Evolutionary conservation across 225 moss, liverwort and hornwort species (phyloP).

Genomic region (Pseudisothecium myosuroides): DNA sequence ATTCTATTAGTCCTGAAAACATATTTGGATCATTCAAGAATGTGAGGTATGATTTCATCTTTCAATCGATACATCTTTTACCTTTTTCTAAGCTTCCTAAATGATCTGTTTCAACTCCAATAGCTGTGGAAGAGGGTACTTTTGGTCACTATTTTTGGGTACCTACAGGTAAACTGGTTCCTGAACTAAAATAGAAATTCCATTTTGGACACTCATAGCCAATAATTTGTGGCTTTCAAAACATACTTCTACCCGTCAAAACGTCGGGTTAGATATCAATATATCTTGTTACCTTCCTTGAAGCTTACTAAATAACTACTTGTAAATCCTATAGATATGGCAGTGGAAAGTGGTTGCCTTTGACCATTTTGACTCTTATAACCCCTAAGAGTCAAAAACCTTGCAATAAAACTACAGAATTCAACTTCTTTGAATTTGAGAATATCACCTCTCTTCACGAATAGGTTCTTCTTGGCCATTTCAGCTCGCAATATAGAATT

Average conservation of each 20-base stretch:
- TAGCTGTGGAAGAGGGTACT: background rate
- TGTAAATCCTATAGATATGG: background rate
- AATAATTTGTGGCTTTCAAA: background rate
- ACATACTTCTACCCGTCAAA: background rate
- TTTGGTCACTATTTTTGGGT: background rate
- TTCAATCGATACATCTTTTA: background rate
- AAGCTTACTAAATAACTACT: background rate
- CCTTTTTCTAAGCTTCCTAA: background rate
- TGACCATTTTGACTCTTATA: background rate
- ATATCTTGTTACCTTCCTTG: background rate
- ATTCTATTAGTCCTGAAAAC: background rate
- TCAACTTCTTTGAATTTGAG: background rate
- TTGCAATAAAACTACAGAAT: background rate
- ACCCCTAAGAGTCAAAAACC: background rate
- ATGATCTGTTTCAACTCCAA: background rate
- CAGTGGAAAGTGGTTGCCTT: background rate
- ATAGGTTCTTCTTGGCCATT: slow-evolving; percentile 99
- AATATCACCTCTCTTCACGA: slow-evolving; percentile 73
- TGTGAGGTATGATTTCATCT: too few relatives aligned
- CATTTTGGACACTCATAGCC: background rate
- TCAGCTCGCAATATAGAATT: slow-evolving; percentile 92
- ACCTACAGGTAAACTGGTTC: background rate
- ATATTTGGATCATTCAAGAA: background rate
- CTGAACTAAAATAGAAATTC: background rate
- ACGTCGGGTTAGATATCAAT: background rate